Base-by-base conservation (phyloP, 495 filamentous ascomycete genomes). In the Penicillium maclennaniae region DNA sequence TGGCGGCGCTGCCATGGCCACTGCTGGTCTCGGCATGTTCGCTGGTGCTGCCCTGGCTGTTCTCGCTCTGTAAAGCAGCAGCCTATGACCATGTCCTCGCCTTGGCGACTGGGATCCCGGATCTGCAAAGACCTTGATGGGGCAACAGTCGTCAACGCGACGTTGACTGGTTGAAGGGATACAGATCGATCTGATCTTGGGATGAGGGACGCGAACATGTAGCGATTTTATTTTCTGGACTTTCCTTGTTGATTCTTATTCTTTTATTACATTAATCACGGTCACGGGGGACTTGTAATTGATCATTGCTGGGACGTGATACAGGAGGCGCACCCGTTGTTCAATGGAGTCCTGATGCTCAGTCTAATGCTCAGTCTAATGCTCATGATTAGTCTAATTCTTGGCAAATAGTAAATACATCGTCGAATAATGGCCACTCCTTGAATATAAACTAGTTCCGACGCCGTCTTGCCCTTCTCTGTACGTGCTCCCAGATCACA, bases 21-120 rank as follows among this genome's bases (percentile, higher is more conserved):
- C 74, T 39, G 69, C 69, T 15, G 69, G 62, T 6, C 60, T 73
- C n/a, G 63, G 72, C 10, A 59, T 78, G 19, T 63, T 75, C n/a
- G 76, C 75, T 55, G 74, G 71, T 59, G 72, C 66, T 55, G 62
- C 76, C 45, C 65, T 79, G 39, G 73, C 70, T 63, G 75, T 69
- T 61, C 70, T 80, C 58, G 53, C 47, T 47, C 58, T 80, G 65
- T 80, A 71, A 69, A 58, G 36, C 19, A 45, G 37, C 15, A 21
- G 4, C 9, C 19, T 16, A 2, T 17, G 38, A 17, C 19, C 38
- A 40, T 19, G 38, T 7, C n/a, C n/a, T 40, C 7, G 38, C 28
- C n/a, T 19, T 45, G 20, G 16, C 10, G 44, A 4, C n/a, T 26
- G 25, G 10, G 16, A 10, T 15, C 43, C 20, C 23, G 10, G 42